Evolutionary conservation across 352 stramenopile genomes (phyloP), one percentile per base, ranked within the genome.

Genomic region (Phytophthora pini): DNA sequence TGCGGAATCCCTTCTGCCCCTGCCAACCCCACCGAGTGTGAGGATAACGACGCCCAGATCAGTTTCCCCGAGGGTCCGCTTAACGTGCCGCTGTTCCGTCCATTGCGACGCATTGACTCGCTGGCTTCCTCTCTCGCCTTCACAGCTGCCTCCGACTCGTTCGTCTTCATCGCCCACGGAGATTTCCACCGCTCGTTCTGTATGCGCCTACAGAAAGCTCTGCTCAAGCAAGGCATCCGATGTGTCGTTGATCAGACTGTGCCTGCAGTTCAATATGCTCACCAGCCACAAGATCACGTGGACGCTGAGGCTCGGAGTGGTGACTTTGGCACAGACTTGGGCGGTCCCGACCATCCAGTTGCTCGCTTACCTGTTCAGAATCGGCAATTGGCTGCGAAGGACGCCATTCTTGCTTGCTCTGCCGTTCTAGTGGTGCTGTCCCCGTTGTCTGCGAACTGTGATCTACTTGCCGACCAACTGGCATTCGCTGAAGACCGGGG

Each of bases 401-500:
- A 94, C 57, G 68, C 79, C 5, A 92, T 94, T 46, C 36, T 93
- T 1, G 75, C 83, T 34, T 91, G 84, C 51, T 72, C 81, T 2
- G 84, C 84, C 0, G 79, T 95, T 27, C 57, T 93, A 10, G 73
- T 93, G 12, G 78, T 93, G 49, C 57, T 93, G 10, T 93, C 87
- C 36, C 79, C 81, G 4, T 60, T 92, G 9, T 90, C 87, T 20
- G 72, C 79, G 15, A 87, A 77, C 50, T 92, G 84, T 39, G 85
- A 91, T 45, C 68, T 89, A 44, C 72, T 94, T 11, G 68, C 81
- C 1, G 88, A 95, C 36, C 86, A 93, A 51, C 56, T 94, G 4
- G 88, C 88, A 3, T 94, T 95, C 60, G 88, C 88, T 0, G 88
- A 95, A 57, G 85, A 93, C 54, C 82, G 81, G 15, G 79, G 76